These are phyloP conservation scores for Phytopythium helicoides DNA, from an alignment of 352 stramenopile species.

Conservation along the genomic window DNA sequence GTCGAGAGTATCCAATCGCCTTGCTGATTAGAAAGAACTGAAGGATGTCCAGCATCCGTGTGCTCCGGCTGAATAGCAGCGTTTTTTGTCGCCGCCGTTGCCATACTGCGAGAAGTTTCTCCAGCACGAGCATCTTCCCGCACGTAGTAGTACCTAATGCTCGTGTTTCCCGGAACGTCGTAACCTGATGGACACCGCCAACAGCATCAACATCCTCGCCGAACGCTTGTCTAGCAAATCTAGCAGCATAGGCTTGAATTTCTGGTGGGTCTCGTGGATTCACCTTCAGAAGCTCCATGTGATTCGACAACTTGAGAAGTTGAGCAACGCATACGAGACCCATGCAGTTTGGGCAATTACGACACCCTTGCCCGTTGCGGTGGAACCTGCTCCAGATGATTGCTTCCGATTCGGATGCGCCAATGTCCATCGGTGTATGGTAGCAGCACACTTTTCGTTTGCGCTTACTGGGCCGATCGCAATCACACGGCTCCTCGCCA, in stretches of 20 bases:
- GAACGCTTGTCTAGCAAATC: constrained; percentile 61
- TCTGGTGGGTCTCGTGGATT: constrained; percentile 50
- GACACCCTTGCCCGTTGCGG: constrained; percentile 36
- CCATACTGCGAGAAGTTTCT: constrained; percentile 67
- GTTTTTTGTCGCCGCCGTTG: constrained; percentile 63
- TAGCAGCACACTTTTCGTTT: constrained; percentile 71
- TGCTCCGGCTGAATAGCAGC: constrained; percentile 76
- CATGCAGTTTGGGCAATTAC: constrained; percentile 70
- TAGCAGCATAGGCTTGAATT: constrained; percentile 49
- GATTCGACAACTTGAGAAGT: constrained; percentile 76
- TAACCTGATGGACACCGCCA: constrained; percentile 56
- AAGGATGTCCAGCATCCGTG: constrained; percentile 79
- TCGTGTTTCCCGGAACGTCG: constrained; percentile 52
- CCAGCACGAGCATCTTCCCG: constrained; percentile 78
- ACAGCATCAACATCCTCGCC: constrained; percentile 49
- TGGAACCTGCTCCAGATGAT: constrained; percentile 74
- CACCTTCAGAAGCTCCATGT: constrained; percentile 79
- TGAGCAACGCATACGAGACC: constrained; percentile 69
- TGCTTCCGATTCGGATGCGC: constrained; percentile 9
- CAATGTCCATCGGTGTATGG: constrained; percentile 29
- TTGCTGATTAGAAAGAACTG: constrained; percentile 75
- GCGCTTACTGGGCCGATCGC: constrained; percentile 47
- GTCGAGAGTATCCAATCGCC: constrained; percentile 50
- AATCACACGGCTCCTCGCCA: constrained; percentile 68
- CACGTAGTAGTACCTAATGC: constrained; percentile 67